A percentile compares a stretch with the other conserved stretches of the same genome.
Evolutionary conservation across 495 filamentous ascomycete genomes (phyloP).

Genomic region (Xylaria flabelliformis): DNA sequence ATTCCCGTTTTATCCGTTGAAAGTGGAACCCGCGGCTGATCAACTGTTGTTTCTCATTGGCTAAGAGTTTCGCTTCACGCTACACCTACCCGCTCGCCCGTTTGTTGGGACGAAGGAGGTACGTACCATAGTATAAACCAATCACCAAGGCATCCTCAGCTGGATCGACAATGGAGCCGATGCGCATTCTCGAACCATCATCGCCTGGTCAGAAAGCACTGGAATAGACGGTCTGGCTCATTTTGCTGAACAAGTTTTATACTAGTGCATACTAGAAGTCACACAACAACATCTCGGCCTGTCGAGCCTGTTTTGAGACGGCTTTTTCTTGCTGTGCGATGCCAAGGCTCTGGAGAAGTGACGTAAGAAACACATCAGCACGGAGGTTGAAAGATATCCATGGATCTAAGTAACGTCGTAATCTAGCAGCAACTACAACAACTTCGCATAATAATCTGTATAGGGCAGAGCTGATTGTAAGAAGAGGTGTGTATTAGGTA

Average conservation of each 20-base stretch:
- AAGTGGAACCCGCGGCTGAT: slow-evolving; percentile 13
- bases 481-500: background rate
- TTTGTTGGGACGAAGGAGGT: slow-evolving; percentile 14
- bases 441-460: background rate
- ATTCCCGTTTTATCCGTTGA: slow-evolving; percentile 8
- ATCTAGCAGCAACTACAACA: background rate
- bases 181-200: slow-evolving; percentile 9
- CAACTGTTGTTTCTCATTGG: background rate
- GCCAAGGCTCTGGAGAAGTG: background rate
- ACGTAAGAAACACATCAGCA: background rate
- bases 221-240: background rate
- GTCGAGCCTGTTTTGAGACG: background rate
- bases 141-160: background rate
- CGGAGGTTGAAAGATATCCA: background rate
- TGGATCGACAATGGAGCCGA: slow-evolving; percentile 1
- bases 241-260: background rate
- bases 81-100: background rate
- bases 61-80: background rate
- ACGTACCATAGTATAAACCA: background rate
- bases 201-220: background rate
- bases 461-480: background rate
- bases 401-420: too few relatives aligned
- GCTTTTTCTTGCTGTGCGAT: background rate
- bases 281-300: background rate
- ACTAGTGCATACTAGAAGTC: background rate